Evolutionary conservation across 176 grass and related monocot genomes (phyloP).

Genomic region (Alloteropsis semialata): DNA sequence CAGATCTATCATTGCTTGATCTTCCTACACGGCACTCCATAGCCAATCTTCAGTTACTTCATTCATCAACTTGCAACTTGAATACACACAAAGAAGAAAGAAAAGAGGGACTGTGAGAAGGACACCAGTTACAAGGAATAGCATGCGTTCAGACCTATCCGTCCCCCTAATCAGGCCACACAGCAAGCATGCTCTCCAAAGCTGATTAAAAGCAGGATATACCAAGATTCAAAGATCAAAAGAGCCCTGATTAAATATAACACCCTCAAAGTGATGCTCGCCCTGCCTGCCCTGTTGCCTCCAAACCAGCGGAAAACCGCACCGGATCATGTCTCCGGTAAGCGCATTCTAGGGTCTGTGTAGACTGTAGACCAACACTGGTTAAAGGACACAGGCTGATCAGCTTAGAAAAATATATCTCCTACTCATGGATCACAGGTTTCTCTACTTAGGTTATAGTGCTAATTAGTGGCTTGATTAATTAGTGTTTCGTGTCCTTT

Average conservation of each 20-base stretch:
- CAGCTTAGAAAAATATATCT: conserved; percentile 24
- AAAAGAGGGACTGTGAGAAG: conserved; percentile 6
- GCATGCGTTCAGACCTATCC: conserved; percentile 2
- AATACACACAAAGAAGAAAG: neutral
- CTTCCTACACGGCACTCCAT: neutral
- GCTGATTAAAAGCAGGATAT: conserved; percentile 33
- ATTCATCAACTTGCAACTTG: conserved; percentile 32
- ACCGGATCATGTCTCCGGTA: neutral
- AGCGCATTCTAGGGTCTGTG: neutral
- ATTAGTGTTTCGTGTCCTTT: conserved; percentile 12
- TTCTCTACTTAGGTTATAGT: neutral
- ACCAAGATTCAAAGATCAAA: conserved; percentile 19
- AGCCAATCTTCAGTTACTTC: conserved; percentile 9
- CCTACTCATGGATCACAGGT: conserved; percentile 17
- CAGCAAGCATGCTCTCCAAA: conserved; percentile 23
- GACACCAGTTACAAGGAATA: conserved; percentile 17
- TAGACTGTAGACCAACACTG: conserved; percentile 1
- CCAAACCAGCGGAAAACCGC: conserved; percentile 26
- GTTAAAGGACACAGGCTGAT: neutral
- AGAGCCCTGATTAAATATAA: neutral
- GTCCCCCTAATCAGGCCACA: conserved; percentile 23
- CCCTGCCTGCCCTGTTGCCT: neutral
- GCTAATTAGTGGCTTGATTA: conserved; percentile 17
- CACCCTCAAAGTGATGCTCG: neutral
- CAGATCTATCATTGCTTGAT: neutral